Evolutionary conservation across 2,329 filamentous ascomycete species (phyloP).

Genomic region (Leptodontidium sp.): DNA sequence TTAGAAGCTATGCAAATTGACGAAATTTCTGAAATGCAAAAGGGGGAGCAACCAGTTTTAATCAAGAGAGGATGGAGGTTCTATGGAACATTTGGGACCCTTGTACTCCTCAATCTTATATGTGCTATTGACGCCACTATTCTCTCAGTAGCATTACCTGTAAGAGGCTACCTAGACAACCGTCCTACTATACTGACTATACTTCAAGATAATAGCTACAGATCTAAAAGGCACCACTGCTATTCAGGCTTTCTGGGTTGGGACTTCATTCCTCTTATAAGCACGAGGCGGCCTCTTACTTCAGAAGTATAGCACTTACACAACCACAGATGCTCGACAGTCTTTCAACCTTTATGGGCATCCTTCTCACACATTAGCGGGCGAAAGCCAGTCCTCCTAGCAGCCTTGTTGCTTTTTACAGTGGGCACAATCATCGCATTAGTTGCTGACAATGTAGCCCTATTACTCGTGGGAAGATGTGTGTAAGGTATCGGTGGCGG

Average conservation of each 20-base stretch:
- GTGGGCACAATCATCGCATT: constrained; percentile 45
- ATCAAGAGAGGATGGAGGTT: constrained; percentile 31
- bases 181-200: constrained; percentile 34
- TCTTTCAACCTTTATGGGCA: constrained; percentile 58
- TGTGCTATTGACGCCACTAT: constrained; percentile 72
- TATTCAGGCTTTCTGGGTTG: constrained; percentile 24
- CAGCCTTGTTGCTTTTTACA: constrained; percentile 37
- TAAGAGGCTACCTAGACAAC: constrained; percentile 27
- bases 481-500: constrained; percentile 60
- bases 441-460: constrained; percentile 40
- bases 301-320: constrained; percentile 24
- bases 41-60: neutral
- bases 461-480: constrained; percentile 47
- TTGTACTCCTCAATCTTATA: constrained; percentile 54
- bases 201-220: constrained; percentile 20
- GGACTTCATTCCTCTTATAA: constrained; percentile 45
- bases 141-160: constrained; percentile 48
- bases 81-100: constrained; percentile 37
- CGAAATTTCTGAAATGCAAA: constrained; percentile 23
- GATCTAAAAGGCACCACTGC: constrained; percentile 21
- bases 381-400: constrained; percentile 37
- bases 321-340: constrained; percentile 57
- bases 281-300: constrained; percentile 37
- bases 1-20: constrained; percentile 10
- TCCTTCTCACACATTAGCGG: constrained; percentile 41